A percentile compares a stretch with the other conserved stretches of the same genome.
Evolutionary conservation across 225 moss, liverwort and hornwort species (phyloP).

Genomic region (Physcomitrellopsis africana): DNA sequence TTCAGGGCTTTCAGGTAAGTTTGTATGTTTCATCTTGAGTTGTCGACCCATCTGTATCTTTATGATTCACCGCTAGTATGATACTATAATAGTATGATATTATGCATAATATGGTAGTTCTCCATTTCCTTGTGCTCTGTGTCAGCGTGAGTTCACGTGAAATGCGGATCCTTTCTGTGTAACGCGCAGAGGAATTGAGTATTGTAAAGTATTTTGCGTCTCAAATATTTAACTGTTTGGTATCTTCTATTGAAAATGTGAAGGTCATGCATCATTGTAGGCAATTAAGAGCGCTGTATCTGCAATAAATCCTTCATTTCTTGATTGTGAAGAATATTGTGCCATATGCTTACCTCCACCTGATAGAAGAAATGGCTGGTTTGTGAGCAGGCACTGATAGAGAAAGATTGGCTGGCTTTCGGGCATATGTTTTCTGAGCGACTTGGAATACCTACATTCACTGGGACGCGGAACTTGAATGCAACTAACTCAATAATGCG

Average conservation of each 20-base stretch:
- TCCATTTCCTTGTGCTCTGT: too few species aligned
- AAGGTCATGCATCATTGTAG: too few species aligned
- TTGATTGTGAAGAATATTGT: background rate
- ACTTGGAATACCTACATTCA: slow-evolving; percentile 83
- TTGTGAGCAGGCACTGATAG: slow-evolving; percentile 75
- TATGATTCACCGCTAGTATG: background rate
- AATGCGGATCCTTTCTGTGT: too few species aligned
- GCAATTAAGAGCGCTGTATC: too few species aligned
- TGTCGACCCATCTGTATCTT: background rate
- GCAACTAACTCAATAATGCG: slow-evolving; percentile 58
- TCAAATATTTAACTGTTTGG: too few species aligned
- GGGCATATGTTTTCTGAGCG: slow-evolving; percentile 97
- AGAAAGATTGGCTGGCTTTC: slow-evolving; percentile 97
- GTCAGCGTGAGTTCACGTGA: too few species aligned
- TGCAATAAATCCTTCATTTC: too few species aligned
- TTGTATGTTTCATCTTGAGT: background rate
- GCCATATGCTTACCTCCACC: background rate
- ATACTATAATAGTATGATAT: too few species aligned
- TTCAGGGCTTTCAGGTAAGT: slow-evolving; percentile 92
- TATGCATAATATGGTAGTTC: slow-evolving; percentile 2
- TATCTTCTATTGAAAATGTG: too few species aligned
- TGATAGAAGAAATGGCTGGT: slow-evolving; percentile 25
- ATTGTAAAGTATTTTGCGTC: too few species aligned
- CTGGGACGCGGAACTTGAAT: slow-evolving; percentile 57
- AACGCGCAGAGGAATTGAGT: too few species aligned